phyloP scores from a whole-genome alignment of 2,329 filamentous ascomycete genomes.

The Colletotrichum sp. region DNA sequence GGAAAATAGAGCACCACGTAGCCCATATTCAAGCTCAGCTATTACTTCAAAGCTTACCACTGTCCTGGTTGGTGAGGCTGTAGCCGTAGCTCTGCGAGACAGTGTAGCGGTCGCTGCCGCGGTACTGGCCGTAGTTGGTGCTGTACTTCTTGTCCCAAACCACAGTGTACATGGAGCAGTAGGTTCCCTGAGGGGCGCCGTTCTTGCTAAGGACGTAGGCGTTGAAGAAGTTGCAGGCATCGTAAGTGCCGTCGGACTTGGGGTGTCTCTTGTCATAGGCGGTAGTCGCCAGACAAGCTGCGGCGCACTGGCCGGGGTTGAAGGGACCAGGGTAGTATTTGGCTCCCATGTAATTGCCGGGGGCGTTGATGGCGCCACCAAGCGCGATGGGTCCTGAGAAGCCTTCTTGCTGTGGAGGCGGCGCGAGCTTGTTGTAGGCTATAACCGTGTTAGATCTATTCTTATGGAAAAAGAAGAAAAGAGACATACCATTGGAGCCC shows the following conservation, averaged over 20 bases:
- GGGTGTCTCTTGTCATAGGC: constrained; percentile 3
- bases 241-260: not conserved
- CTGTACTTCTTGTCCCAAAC: constrained; percentile 6
- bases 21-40: not conserved
- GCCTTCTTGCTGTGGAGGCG: not conserved
- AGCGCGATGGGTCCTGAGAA: not conserved
- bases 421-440: not conserved
- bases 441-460: not conserved
- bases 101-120: not conserved
- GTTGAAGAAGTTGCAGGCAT: constrained; percentile 18
- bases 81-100: constrained; percentile 12
- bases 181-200: not conserved
- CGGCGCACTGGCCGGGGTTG: not conserved
- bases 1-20: not conserved
- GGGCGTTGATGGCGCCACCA: not conserved
- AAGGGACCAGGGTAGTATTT: not conserved
- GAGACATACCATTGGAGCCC: constrained; percentile 17
- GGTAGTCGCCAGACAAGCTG: constrained; percentile 2
- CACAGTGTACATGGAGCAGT: constrained; percentile 11
- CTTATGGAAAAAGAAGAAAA: too few species aligned
- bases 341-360: not conserved
- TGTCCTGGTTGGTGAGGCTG: not conserved
- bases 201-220: constrained; percentile 4
- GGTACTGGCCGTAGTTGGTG: constrained; percentile 15
- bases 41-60: not conserved